Base-by-base conservation (phyloP, 1,284 basidiomycete species). In the Cronartium quercuum region DNA sequence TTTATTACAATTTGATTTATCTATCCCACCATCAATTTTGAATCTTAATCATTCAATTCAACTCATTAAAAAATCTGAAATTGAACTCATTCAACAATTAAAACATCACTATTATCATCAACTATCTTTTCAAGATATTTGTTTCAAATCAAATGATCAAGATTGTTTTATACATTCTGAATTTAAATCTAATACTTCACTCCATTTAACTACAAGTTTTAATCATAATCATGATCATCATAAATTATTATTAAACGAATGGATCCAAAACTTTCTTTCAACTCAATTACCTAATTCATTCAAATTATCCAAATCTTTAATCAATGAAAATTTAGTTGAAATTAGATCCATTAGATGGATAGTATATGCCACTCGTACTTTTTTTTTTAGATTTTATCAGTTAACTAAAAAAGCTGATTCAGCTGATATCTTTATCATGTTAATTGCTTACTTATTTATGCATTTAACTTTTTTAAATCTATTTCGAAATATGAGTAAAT, bases 381-480 rank as follows among this genome's bases (percentile, higher is more conserved):
- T 94, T 58, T 86, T 92, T 67, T 80, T 90, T 71, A 87, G 93
- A 18, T 94, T 95, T 85, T 94, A 89, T 86, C 88, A 90, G 68
- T 85, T 96, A 40, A 88, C 91, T 68, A 75, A 91, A 87, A 92
- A 92, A 84, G 94, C 96, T 35, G 92, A 97, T 83, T 94, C 92
- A 2, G 88, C 95, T 29, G 95, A 98, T 83, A 97, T 98, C 80
- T 86, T 95, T 70, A 89, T 98, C 78, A 92, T 98, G 80, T 87
- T 98, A n/a, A 86, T 90, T 5, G 96, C 94, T 37, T 98, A 98
- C 83, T 83, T 95, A 67, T 85, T 98, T 75, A 98, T 99, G 95
- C 94, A 98, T 84, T 86, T 86, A 37, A 95, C 94, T 0, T 98
- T 98, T 83, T 88, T 93, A 82, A 89, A 93, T 75, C 86, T 96